Percentiles rank a stretch among this genome's conserved stretches.
Conservation (phyloP, 371 early-diverging fungal genomes). For the Lichtheimia corymbifera region DNA sequence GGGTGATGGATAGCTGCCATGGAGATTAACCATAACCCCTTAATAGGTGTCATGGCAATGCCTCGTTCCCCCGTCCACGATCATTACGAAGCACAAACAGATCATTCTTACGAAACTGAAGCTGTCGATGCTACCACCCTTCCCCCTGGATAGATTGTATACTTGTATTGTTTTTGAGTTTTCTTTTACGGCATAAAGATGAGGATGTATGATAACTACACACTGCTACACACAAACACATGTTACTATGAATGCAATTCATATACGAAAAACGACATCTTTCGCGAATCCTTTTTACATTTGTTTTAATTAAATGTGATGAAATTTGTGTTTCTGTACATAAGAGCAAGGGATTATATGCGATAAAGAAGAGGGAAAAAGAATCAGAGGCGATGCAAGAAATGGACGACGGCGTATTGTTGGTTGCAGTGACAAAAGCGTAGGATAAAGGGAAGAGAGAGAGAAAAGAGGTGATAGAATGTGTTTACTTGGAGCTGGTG, state of each 20-base stretch:
- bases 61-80: constrained; percentile 84
- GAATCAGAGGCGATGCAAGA: no score
- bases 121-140: constrained; percentile 86
- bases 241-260: not conserved
- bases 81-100: constrained; percentile 61
- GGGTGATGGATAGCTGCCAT: not conserved
- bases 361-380: no score
- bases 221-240: no score
- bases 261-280: not conserved
- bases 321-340: constrained; percentile 2
- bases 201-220: not conserved
- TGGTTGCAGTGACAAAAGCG: no score
- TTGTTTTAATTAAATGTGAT: not conserved
- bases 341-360: no score
- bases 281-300: constrained; percentile 12
- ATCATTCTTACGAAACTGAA: constrained; percentile 51
- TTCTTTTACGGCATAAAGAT: not conserved
- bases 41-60: constrained; percentile 85
- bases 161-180: not conserved
- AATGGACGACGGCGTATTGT: no score
- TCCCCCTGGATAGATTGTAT: constrained; percentile 82
- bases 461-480: not conserved
- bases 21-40: not conserved
- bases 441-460: no score
- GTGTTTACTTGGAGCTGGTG: constrained; percentile 74